Base-by-base conservation (phyloP, 2,329 filamentous ascomycete species). In the Fusarium transvaalense region DNA sequence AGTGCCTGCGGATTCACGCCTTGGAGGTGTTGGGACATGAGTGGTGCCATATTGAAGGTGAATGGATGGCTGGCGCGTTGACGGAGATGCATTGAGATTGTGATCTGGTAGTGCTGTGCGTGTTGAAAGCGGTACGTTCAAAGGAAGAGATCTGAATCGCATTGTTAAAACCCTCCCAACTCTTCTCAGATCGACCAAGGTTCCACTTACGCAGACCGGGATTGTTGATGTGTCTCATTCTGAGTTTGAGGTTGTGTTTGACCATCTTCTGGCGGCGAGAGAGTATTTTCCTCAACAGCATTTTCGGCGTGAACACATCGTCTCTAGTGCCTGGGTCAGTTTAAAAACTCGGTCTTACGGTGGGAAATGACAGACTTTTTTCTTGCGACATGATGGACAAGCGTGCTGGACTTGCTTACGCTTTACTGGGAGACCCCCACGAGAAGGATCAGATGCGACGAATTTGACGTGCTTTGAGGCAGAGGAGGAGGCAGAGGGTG, bases 331-430 rank as follows among this genome's bases (percentile, higher is more conserved):
- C 29, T 29, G 8, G 27, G 29, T 29, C 29, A 29, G 29, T 12
- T 29, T 9, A 29, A 29, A 29, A 29, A 3, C 10, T 12, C 9
- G 29, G 29, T 29, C 29, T 29, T 29, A 12, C 8, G 5, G 12
- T 37, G 12, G 15, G 15, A 15, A 12, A 5, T 13, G 8, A 52
- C 74, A 46, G 51, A 85, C 84, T 80, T 88, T 88, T 64, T 84
- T 84, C 48, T 82, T 83, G 6, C 87, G 83, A 68, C 87, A 89
- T 3, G 79, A 76, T 0, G 81, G 79, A 65, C 87, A 89, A 6
- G 87, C 87, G 31, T 88, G 86, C 59, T 83, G 82, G 23, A 88
- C 85, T 72, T 89, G 87, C 67, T 86, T 86, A 51, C 87, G 79
- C 78, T 89, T 89, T 56, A 86, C 79, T 6, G 86, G 86, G 60